Conservation (phyloP, 2,329 filamentous ascomycete genomes). For the Plectosphaerella plurivora region DNA sequence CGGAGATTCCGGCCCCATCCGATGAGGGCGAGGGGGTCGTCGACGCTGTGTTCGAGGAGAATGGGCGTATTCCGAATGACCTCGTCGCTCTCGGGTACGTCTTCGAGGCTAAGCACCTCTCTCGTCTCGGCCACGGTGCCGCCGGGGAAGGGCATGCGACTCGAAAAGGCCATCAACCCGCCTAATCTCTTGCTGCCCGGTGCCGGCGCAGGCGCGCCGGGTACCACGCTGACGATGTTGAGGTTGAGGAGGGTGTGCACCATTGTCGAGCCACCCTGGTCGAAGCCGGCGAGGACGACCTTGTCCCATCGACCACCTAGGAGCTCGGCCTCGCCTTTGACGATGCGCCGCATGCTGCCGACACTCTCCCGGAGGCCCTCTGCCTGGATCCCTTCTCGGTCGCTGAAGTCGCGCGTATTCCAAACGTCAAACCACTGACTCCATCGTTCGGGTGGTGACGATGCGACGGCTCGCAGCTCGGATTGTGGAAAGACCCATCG, state of each 20-base stretch:
- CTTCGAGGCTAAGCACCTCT: slow-evolving; percentile 21
- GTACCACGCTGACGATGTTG: slow-evolving; percentile 5
- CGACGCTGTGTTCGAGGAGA: slow-evolving; percentile 38
- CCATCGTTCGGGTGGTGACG: slow-evolving; percentile 2
- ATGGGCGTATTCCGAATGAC: slow-evolving; percentile 36
- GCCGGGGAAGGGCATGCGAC: slow-evolving; percentile 28
- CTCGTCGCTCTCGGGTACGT: slow-evolving; percentile 16
- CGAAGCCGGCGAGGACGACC: slow-evolving; percentile 40
- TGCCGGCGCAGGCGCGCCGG: slow-evolving; percentile 6
- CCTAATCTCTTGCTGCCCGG: slow-evolving; percentile 14
- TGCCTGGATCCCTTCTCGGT: slow-evolving; percentile 37
- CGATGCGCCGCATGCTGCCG: slow-evolving; percentile 21
- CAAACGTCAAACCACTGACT: slow-evolving; percentile 50
- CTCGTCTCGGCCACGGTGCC: slow-evolving; percentile 24
- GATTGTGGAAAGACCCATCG: slow-evolving; percentile 47
- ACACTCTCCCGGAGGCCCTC: slow-evolving; percentile 35
- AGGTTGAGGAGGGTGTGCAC: slow-evolving; percentile 32
- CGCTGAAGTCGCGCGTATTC: slow-evolving; percentile 31
- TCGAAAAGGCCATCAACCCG: slow-evolving; percentile 33
- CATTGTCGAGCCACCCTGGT: slow-evolving; percentile 38
- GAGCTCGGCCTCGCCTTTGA: slow-evolving; percentile 26
- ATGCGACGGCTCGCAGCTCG: slow-evolving; percentile 21
- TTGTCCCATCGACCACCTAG: slow-evolving; percentile 31
- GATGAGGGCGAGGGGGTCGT: slow-evolving; percentile 36
- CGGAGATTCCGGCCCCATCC: slow-evolving; percentile 27